Base-by-base conservation (phyloP, 2,329 filamentous ascomycete species). In the Aspergillus ustus region DNA sequence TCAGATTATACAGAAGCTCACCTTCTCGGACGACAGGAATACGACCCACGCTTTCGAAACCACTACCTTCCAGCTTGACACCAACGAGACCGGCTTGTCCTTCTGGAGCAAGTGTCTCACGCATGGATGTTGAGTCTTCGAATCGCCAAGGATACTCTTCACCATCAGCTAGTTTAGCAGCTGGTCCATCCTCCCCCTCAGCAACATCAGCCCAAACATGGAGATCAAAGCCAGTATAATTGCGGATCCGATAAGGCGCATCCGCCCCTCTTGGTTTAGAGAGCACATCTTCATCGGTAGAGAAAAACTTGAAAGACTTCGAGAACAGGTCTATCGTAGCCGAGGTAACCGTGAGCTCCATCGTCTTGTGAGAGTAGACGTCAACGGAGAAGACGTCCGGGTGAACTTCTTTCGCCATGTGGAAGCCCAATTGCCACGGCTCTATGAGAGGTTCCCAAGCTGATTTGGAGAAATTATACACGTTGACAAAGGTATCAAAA, bases 391-490 rank as follows among this genome's bases (percentile, higher is more conserved):
- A 80, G 55, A 91, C 83, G 43, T 94, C 91, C 0, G 89, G 91
- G 46, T 87, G 85, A 28, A 88, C 84, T 61, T 95, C 89, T 69
- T 89, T 93, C 0, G 91, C 88, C 74, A 98, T 87, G 65, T 96
- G 92, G 67, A 99, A 88, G 2, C 93, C 93, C n/a, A 98, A 83
- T 67, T 94, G 89, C 95, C 95, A 99, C 7, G 96, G 96, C 75
- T 99, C 95, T 28, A 99, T 87, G 37, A 99, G 80, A 3, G 95
- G 95, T 75, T 99, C 95, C 95, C 95, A 99, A 3, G 93, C 92
- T 0, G 95, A 99, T 76, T 99, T 99, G 15, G 95, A 95, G 78
- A 99, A 99, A 77, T 99, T 99, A 83, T 97, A 99, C 28, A 99
- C 90, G 71, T 98, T 99, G 69, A 96, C 87, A 76, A 97, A 97